Percentiles rank a stretch among this genome's conserved stretches.
phyloP scores from a whole-genome alignment of 306 rosid genomes.

The Lathyrus sativus region DNA sequence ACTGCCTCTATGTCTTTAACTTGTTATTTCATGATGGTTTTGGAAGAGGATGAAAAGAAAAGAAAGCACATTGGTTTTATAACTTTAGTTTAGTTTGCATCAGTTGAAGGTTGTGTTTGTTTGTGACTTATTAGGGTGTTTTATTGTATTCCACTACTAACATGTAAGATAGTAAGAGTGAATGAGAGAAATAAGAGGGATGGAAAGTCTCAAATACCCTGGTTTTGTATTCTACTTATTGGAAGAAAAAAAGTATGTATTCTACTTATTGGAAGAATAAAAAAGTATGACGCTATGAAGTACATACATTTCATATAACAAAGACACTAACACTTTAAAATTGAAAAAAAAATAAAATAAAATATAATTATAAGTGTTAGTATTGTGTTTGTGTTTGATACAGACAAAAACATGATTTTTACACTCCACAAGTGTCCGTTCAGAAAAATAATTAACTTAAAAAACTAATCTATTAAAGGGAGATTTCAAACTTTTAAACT shows the following conservation, averaged over 20 bases:
- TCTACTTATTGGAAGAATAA: not conserved
- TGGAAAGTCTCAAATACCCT: slow-evolving; percentile 25
- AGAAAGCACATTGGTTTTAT: slow-evolving; percentile 12
- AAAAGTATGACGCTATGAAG: not conserved
- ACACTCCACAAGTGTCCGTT: too few relatives aligned
- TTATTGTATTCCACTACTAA: not conserved
- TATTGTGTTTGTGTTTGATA: too few relatives aligned
- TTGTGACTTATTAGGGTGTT: slow-evolving; percentile 13
- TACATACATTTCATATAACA: too few relatives aligned
- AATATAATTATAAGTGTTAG: too few relatives aligned
- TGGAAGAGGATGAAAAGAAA: slow-evolving; percentile 11
- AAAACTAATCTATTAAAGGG: not conserved
- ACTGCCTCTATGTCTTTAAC: slow-evolving; percentile 9
- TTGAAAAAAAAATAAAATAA: too few relatives aligned
- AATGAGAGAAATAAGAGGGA: not conserved
- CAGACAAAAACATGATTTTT: too few relatives aligned
- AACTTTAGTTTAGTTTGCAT: not conserved
- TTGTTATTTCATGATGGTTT: not conserved
- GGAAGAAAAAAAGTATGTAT: too few relatives aligned
- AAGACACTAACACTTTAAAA: too few relatives aligned
- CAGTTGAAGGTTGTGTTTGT: not conserved
- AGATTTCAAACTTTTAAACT: not conserved
- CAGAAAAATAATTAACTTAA: not conserved
- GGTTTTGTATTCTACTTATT: not conserved
- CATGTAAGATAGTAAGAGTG: not conserved